Evolutionary conservation across 257 asterid species (phyloP).

Genomic region (Schizonepeta tenuifolia): DNA sequence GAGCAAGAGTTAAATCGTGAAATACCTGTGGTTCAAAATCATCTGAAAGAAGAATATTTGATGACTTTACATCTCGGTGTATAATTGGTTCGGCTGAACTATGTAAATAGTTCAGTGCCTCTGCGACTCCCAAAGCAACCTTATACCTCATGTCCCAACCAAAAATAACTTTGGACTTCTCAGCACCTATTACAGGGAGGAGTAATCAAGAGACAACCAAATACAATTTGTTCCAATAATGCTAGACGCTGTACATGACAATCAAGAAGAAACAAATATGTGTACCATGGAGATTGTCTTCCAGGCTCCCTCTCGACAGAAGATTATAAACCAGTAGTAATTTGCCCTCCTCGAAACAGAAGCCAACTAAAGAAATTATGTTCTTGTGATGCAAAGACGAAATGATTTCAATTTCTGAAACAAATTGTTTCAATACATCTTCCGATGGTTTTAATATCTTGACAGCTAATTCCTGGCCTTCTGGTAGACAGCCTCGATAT

Average conservation of each 20-base stretch:
- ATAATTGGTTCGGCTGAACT: slow-evolving; percentile 59
- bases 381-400: slow-evolving; percentile 72
- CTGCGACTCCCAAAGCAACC: slow-evolving; percentile 88
- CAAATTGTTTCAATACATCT: slow-evolving; percentile 67
- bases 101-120: slow-evolving; percentile 83
- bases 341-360: slow-evolving; percentile 69
- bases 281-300: slow-evolving; percentile 87
- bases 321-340: slow-evolving; percentile 81
- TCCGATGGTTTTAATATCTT: slow-evolving; percentile 76
- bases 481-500: slow-evolving; percentile 71
- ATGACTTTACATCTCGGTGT: slow-evolving; percentile 94
- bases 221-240: slow-evolving; percentile 7
- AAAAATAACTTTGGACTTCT: slow-evolving; percentile 42
- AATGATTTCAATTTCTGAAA: slow-evolving; percentile 77
- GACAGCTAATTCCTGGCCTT: slow-evolving; percentile 72
- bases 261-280: slow-evolving; percentile 28
- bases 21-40: slow-evolving; percentile 83
- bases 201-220: slow-evolving; percentile 28
- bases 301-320: slow-evolving; percentile 87
- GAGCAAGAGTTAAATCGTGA: slow-evolving; percentile 11
- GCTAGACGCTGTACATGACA: slow-evolving; percentile 4
- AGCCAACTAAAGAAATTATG: slow-evolving; percentile 72
- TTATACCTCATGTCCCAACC: slow-evolving; percentile 80
- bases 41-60: slow-evolving; percentile 89
- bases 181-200: slow-evolving; percentile 47